Evolutionary conservation across 2,329 filamentous ascomycete species (phyloP), one percentile per base, ranked within the genome.

Genomic region (Amesomyces nigricolor): DNA sequence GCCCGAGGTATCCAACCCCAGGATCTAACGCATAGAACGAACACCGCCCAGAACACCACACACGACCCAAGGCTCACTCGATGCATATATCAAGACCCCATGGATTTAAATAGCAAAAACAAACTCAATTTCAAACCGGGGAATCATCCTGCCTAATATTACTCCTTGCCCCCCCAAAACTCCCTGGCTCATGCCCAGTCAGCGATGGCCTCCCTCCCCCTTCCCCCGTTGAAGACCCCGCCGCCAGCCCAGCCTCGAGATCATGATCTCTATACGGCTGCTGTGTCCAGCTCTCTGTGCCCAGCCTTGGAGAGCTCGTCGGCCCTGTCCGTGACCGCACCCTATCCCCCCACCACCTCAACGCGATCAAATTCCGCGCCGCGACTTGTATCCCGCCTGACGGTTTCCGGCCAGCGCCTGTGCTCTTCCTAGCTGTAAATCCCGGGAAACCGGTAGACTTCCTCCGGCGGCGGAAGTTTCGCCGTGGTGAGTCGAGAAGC

Each of bases 401-500:
- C 40, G 67, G 66, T 51, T 68, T 70, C 51, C 70, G 72, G 57
- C 70, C 72, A 45, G 4, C 22, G 22, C 22, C 22, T 26, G 71
- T 66, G 35, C 72, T 69, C 47, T 73, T 72, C 39, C 81, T 73
- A 5, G 82, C 80, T 5, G 76, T 79, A 53, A 85, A 82, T 0
- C 82, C 80, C 0, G 80, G 81, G 58, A 86, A 85, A 0, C 82
- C 82, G 0, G 80, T 84, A 14, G 81, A 84, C 62, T 78, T 81
- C 61, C 82, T 72, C 43, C 82, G 70, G 30, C 77, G 71, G 13
- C 78, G 73, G 59, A 65, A 71, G 13, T 57, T 63, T 53, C 59
- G 68, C 53, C 63, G 64, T 59, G 67, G 60, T 65, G 63, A 38
- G 2, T 52, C 47, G 9, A 60, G 51, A 19, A 60, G 52, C 13